These are phyloP conservation scores for Tuber indicum DNA, from an alignment of 495 filamentous ascomycete genomes.

Conservation along the genomic window DNA sequence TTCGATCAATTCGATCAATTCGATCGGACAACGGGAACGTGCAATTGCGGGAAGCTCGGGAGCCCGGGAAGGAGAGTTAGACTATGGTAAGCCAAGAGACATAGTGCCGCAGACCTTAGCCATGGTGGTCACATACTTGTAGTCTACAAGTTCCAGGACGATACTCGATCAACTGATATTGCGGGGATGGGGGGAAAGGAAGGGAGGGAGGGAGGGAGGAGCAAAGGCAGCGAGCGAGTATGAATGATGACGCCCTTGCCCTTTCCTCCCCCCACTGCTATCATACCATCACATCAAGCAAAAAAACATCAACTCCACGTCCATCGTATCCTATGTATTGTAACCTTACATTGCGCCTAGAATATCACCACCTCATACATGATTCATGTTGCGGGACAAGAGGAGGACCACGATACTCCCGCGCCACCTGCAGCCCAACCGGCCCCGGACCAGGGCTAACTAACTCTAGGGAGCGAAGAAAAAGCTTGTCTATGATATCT, in stretches of 20 bases:
- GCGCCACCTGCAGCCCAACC: background rate
- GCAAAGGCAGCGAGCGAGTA: no score
- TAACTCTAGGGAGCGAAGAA: background rate
- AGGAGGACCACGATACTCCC: no score
- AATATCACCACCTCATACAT: no score
- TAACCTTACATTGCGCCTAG: no score
- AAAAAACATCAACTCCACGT: no score
- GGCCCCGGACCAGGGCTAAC: background rate
- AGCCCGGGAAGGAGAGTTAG: background rate
- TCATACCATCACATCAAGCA: no score
- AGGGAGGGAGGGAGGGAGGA: no score
- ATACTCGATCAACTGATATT: background rate
- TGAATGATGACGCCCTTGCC: no score
- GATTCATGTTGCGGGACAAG: no score
- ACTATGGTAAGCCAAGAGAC: background rate
- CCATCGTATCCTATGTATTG: no score
- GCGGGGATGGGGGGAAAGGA: no score
- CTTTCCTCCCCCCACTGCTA: no score
- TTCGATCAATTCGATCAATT: background rate
- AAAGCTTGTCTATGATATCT: background rate
- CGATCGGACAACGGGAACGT: background rate
- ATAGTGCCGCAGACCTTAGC: background rate
- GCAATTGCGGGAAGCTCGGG: background rate
- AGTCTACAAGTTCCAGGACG: background rate
- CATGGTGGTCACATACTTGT: background rate